Base-by-base conservation (phyloP, 345 rosid genomes). In the Rhizophora apiculata region DNA sequence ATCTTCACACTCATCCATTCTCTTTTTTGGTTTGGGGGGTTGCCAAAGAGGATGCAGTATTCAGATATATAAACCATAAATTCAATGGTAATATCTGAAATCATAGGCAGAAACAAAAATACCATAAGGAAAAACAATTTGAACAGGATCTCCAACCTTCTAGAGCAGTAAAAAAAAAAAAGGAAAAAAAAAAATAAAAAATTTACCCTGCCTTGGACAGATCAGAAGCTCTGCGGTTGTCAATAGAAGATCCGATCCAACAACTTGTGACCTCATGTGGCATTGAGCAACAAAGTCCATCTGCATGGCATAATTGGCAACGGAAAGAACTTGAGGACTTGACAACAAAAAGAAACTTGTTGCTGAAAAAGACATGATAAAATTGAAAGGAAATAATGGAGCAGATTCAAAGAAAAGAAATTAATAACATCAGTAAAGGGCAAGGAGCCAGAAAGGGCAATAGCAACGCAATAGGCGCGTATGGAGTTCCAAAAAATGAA, bases 291-390 rank as follows among this genome's bases (percentile, higher is more conserved):
- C 69, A 75, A 68, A 77, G 58, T 6, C 80, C 91, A 82, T 91
- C 97, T 2, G 82, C 60, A 63, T 79, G 85, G 64, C 89, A 82
- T 63, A 79, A 79, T 74, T 88, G 89, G 68, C 88, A 86, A 70
- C 63, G 74, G 55, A 85, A 83, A 81, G 86, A 65, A 76, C 93
- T 96, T 89, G 82, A 68, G 76, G 66, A 58, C 79, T 43, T 5
- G 39, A 56, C 31, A 39, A 0, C 0, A 24, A 65, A 13, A 15
- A 52, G 27, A 34, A 43, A 43, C 16, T 13, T 13, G 26, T 43
- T 22, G 54, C 1, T 13, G 39, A 56, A 62, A 67, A 54, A 53
- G 22, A 21, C 5, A 55, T n/a, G 57, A 53, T 18, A 6, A 65
- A 46, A 52, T 8, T 15, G 9, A 21, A 48, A 54, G 19, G 26